phyloP scores from a whole-genome alignment of 352 stramenopile genomes.

The Phytophthora melonis region DNA sequence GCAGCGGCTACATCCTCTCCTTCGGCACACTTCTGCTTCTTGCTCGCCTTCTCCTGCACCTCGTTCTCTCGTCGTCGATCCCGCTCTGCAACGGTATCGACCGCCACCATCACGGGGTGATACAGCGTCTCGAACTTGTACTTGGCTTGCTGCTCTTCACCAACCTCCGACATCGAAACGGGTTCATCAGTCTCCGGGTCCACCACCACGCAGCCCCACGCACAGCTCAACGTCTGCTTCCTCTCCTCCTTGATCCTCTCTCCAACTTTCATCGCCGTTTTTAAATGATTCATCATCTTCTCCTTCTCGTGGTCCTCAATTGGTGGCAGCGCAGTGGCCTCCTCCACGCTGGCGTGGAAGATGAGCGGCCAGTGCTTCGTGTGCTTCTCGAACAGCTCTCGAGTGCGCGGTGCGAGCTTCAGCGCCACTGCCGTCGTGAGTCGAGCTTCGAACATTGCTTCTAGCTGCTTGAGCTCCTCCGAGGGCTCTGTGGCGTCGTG shows the following conservation, averaged over 20 bases:
- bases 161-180: conserved; percentile 43
- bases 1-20: conserved; percentile 7
- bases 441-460: conserved; percentile 53
- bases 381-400: conserved; percentile 66
- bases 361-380: conserved; percentile 80
- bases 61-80: conserved; percentile 54
- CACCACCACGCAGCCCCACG: conserved; percentile 63
- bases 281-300: conserved; percentile 41
- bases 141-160: conserved; percentile 11
- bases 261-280: conserved; percentile 33
- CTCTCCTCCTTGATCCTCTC: conserved; percentile 23
- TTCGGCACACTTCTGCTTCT: conserved; percentile 46
- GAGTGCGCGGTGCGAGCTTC: conserved; percentile 61
- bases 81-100: conserved; percentile 71
- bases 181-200: conserved; percentile 46
- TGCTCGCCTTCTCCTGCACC: conserved; percentile 25
- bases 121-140: conserved; percentile 65
- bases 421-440: conserved; percentile 61
- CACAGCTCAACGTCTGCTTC: conserved; percentile 41
- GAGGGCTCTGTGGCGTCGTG: conserved; percentile 12
- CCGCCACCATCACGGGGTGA: conserved; percentile 76
- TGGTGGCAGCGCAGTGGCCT: conserved; percentile 43
- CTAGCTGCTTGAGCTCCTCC: conserved; percentile 37
- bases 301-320: conserved; percentile 52
- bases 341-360: conserved; percentile 79